Base-by-base conservation (phyloP, 306 rosid genomes). In the Trifolium fragiferum region DNA sequence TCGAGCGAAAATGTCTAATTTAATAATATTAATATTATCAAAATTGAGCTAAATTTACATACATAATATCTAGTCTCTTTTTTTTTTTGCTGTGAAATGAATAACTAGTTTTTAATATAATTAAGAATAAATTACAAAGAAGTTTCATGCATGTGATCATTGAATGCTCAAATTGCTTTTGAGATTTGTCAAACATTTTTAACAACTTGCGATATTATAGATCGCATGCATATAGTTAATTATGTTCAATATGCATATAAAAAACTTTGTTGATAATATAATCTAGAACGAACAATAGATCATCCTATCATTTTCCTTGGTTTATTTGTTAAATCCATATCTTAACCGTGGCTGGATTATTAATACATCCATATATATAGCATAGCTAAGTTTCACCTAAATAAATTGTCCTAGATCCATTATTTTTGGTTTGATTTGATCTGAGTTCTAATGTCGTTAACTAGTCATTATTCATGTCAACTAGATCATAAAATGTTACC, bases 391-490 rank as follows among this genome's bases (percentile, higher is more conserved):
- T 51, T 35, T 23, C 16, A 60, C 49, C 18, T 53, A 38, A 38
- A 16, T 12, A 20, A 54, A 37, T 41, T 30, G 10, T 49, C 27
- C 15, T 76, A 20, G 30, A 53, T 35, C 73, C 38, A 57, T 7
- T 37, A 7, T 37, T 58, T 46, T 58, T 76, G 58, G 61, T 46
- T 70, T 49, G 66, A 43, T 78, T 27, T 60, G 54, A 70, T 78
- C 38, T 59, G 9, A 78, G 41, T 3, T 65, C n/a, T 8, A 53
- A 62, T 68, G 68, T 15, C 44, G 84, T 81, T 81, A 70, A 71
- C 19, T 27, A 40, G 84, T 80, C 84, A 20, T 27, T 16, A 60
- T 68, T 67, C 66, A 68, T 40, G 67, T 68, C 81, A 80, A 69
- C 46, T 15, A 37, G 40, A 37, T 37, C 60, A 73, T 43, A 50